Evolutionary conservation across 1,284 basidiomycete genomes (phyloP).

Genomic region (Meira miltonrushii): DNA sequence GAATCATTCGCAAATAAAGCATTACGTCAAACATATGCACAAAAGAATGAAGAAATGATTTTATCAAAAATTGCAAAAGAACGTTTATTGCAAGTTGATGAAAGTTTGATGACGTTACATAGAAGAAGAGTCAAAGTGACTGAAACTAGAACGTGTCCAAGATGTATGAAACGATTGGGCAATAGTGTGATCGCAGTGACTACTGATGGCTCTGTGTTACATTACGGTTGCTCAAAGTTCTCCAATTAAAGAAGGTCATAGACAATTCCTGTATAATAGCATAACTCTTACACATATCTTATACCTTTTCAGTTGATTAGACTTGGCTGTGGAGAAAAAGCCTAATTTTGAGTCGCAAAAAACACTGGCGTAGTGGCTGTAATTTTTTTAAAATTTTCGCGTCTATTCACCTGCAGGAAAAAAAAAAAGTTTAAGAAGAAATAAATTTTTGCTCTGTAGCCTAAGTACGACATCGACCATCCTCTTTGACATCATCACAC

Average conservation of each 20-base stretch:
- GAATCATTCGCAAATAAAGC: slow-evolving; percentile 60
- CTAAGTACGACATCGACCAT: not conserved
- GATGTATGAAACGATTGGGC: slow-evolving; percentile 90
- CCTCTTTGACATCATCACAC: not conserved
- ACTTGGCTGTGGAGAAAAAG: not conserved
- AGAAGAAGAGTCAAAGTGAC: slow-evolving; percentile 79
- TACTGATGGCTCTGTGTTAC: slow-evolving; percentile 36
- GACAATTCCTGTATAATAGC: not conserved
- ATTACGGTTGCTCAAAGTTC: slow-evolving; percentile 23
- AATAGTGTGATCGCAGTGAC: slow-evolving; percentile 88
- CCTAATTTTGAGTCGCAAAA: not conserved
- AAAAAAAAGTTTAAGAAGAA: not conserved
- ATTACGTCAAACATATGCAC: slow-evolving; percentile 23
- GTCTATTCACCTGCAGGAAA: not conserved
- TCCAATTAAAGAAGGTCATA: not conserved
- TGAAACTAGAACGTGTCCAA: slow-evolving; percentile 83
- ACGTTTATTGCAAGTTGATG: slow-evolving; percentile 67
- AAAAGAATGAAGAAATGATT: slow-evolving; percentile 50
- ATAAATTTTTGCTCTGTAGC: not conserved
- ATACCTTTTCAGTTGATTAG: too few species aligned
- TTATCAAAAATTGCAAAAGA: slow-evolving; percentile 66
- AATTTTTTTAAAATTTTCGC: not conserved
- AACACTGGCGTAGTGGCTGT: not conserved
- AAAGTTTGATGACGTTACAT: slow-evolving; percentile 69
- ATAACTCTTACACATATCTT: too few species aligned